Percentiles rank a stretch among this genome's conserved stretches.
phyloP scores from a whole-genome alignment of 192 early-diverging fungal species.

The Backusella parvicylindrica region DNA sequence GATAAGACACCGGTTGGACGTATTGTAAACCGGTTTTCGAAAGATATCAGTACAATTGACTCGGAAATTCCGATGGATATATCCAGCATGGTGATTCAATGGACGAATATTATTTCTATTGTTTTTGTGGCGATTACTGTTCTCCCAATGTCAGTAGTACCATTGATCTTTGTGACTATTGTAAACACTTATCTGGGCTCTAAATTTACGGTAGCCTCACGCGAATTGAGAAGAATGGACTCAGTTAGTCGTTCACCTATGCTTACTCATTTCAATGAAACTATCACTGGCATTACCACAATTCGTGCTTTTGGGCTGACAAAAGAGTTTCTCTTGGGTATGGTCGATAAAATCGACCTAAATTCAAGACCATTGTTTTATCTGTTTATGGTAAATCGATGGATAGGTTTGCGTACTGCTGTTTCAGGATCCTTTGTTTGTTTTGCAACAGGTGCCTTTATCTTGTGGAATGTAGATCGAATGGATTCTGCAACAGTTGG shows the following conservation, averaged over 20 bases:
- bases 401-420: constrained; percentile 80
- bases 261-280: constrained; percentile 76
- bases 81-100: constrained; percentile 40
- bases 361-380: constrained; percentile 79
- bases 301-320: constrained; percentile 83
- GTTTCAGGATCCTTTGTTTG: constrained; percentile 68
- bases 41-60: constrained; percentile 81
- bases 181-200: constrained; percentile 49
- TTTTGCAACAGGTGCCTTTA: constrained; percentile 59
- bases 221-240: constrained; percentile 86
- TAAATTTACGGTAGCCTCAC: constrained; percentile 57
- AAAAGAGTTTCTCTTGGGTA: constrained; percentile 56
- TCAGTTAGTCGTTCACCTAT: constrained; percentile 69
- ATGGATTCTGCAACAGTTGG: constrained; percentile 81
- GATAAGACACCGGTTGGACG: constrained; percentile 82
- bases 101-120: constrained; percentile 46
- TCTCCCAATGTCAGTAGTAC: constrained; percentile 57
- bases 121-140: constrained; percentile 57
- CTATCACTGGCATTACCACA: constrained; percentile 62
- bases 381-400: constrained; percentile 77
- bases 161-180: constrained; percentile 30
- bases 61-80: constrained; percentile 46
- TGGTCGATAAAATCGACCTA: constrained; percentile 33
- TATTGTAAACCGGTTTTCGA: constrained; percentile 87
- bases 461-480: constrained; percentile 47